These are phyloP conservation scores for Hypoxylon sp. DNA, from an alignment of 2,329 filamentous ascomycete genomes.

Conservation along the genomic window DNA sequence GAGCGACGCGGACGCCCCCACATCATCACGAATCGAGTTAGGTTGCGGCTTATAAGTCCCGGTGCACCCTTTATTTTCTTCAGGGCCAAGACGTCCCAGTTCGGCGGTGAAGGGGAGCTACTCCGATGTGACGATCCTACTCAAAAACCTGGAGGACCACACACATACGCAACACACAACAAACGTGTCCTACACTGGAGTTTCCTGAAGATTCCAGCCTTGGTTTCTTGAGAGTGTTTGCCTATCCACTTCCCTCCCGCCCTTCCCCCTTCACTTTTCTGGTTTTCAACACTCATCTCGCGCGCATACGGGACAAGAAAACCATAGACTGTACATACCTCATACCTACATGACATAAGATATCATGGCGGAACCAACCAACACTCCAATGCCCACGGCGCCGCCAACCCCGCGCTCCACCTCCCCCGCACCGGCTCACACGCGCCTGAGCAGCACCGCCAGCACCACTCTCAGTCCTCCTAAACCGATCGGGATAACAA, in stretches of 20 bases:
- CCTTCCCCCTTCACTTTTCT: conserved; percentile 5
- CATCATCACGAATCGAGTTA: conserved; percentile 36
- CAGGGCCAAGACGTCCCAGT: conserved; percentile 37
- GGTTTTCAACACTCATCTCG: not conserved
- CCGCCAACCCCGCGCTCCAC: conserved; percentile 60
- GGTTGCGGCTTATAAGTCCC: conserved; percentile 39
- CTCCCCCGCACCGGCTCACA: conserved; percentile 54
- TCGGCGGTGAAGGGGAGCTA: conserved; percentile 41
- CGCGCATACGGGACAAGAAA: conserved; percentile 2
- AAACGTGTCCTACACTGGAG: conserved; percentile 34
- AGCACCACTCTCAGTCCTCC: conserved; percentile 33
- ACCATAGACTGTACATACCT: conserved; percentile 9
- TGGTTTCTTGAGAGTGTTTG: conserved; percentile 6
- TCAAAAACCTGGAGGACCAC: conserved; percentile 34
- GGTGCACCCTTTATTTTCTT: conserved; percentile 18
- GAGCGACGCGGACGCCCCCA: conserved; percentile 31
- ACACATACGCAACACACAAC: conserved; percentile 20
- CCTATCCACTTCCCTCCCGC: conserved; percentile 4
- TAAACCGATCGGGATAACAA: conserved; percentile 27
- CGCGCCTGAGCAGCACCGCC: conserved; percentile 46
- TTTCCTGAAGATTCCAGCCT: conserved; percentile 23
- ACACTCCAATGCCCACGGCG: conserved; percentile 59
- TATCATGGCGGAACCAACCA: conserved; percentile 61
- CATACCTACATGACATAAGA: conserved; percentile 1
- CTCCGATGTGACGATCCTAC: conserved; percentile 43